Evolutionary conservation across 495 filamentous ascomycete genomes (phyloP).

Genomic region (Corynascus novoguineensis): DNA sequence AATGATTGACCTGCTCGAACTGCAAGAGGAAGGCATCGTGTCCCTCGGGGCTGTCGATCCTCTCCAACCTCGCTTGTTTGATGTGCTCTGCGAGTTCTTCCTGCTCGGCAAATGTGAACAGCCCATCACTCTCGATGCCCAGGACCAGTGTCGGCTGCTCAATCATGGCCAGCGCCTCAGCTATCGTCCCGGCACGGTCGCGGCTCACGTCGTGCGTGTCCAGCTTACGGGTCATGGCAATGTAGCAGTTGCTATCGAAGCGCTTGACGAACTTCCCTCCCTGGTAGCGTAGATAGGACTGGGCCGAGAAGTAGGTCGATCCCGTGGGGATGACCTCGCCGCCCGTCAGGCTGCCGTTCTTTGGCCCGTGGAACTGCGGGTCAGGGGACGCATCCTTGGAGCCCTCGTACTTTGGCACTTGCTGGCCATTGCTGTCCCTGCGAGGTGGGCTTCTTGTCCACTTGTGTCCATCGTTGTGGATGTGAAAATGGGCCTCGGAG

Average conservation of each 20-base stretch:
- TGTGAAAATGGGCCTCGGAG: conserved; percentile 79
- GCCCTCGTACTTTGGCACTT: not conserved
- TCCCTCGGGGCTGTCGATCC: conserved; percentile 88
- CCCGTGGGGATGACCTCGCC: conserved; percentile 48
- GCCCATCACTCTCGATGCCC: conserved; percentile 88
- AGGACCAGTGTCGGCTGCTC: conserved; percentile 83
- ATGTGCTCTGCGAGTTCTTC: conserved; percentile 82
- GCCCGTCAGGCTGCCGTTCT: conserved; percentile 31
- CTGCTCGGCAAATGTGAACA: conserved; percentile 96
- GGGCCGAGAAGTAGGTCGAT: conserved; percentile 91
- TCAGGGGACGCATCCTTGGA: conserved; percentile 40
- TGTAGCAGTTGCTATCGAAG: conserved; percentile 98
- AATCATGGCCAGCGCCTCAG: conserved; percentile 70
- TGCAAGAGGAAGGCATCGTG: conserved; percentile 96
- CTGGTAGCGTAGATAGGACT: conserved; percentile 98
- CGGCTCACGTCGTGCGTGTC: conserved; percentile 94
- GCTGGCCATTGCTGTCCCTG: conserved; percentile 26
- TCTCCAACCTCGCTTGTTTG: conserved; percentile 67
- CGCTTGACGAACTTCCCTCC: conserved; percentile 93
- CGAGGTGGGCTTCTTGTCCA: conserved; percentile 34
- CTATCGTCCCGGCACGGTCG: conserved; percentile 57
- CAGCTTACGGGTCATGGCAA: conserved; percentile 97
- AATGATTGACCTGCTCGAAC: conserved; percentile 91
- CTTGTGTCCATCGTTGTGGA: conserved; percentile 94
- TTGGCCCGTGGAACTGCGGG: conserved; percentile 71